phyloP scores from a whole-genome alignment of 176 grass and related monocot genomes.

The Ensete ventricosum region DNA sequence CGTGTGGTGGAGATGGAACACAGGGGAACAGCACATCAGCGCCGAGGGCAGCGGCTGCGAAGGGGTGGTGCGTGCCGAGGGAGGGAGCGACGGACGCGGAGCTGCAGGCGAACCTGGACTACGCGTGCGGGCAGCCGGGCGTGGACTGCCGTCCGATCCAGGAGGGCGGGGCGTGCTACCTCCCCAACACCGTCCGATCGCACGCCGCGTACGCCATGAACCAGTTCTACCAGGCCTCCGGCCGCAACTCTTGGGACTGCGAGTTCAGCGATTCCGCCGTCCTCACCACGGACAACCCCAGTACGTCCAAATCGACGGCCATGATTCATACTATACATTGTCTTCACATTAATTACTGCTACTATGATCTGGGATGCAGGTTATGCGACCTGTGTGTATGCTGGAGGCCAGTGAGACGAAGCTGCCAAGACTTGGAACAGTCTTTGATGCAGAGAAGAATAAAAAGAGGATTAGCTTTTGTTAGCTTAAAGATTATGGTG shows the following conservation, averaged over 20 bases:
- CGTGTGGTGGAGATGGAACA: not conserved
- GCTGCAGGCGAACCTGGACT: conserved; percentile 74
- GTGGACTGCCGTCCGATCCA: conserved; percentile 85
- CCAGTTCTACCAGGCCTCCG: conserved; percentile 73
- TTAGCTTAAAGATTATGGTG: too few relatives aligned
- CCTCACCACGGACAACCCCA: conserved; percentile 63
- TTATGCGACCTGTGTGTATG: not conserved
- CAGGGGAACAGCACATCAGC: not conserved
- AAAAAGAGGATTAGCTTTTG: not conserved
- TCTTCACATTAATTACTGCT: not conserved
- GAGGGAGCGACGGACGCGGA: conserved; percentile 42
- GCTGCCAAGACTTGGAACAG: not conserved
- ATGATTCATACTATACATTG: not conserved
- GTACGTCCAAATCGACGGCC: conserved; percentile 30
- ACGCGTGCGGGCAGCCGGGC: conserved; percentile 55
- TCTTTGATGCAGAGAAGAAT: not conserved
- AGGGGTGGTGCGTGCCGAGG: conserved; percentile 82
- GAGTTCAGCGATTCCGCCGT: conserved; percentile 67
- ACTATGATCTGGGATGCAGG: not conserved
- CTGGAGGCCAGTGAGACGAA: not conserved
- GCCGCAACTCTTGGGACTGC: conserved; percentile 58
- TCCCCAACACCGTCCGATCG: conserved; percentile 73
- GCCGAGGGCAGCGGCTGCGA: not conserved
- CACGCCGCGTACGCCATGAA: conserved; percentile 98
- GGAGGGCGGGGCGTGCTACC: conserved; percentile 61